phyloP scores from a whole-genome alignment of 83 land plant species.

The Isoetes engelmannii region DNA sequence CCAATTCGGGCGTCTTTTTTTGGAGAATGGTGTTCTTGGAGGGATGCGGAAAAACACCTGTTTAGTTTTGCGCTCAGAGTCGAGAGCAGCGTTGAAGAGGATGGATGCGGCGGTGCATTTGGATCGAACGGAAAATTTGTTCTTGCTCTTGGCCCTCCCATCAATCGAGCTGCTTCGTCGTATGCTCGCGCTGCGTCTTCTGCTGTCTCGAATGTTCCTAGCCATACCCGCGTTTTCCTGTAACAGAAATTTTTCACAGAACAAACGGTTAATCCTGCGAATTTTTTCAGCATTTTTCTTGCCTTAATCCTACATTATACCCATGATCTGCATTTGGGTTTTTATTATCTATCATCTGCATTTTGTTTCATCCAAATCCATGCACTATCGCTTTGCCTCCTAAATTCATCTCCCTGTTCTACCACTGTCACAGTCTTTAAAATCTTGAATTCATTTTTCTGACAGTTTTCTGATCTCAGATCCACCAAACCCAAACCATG shows the following conservation, averaged over 20 bases:
- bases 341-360: background rate
- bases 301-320: background rate
- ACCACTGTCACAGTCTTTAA: no score
- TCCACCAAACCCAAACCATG: no score
- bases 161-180: slow-evolving; percentile 61
- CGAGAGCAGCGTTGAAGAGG: slow-evolving; percentile 42
- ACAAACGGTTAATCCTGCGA: background rate
- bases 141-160: slow-evolving; percentile 58
- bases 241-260: background rate
- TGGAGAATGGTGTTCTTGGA: slow-evolving; percentile 28
- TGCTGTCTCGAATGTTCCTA: slow-evolving; percentile 70
- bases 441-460: no score
- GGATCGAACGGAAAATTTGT: slow-evolving; percentile 66
- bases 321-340: background rate
- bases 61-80: slow-evolving; percentile 60
- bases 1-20: slow-evolving; percentile 3
- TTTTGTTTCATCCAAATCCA: background rate
- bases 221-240: slow-evolving; percentile 76
- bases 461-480: no score
- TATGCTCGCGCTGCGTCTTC: slow-evolving; percentile 69
- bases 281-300: background rate
- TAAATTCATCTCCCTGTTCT: background rate
- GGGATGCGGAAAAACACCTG: slow-evolving; percentile 44
- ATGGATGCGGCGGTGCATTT: slow-evolving; percentile 33
- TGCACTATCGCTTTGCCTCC: background rate